Evolutionary conservation across 805 yeast genomes (phyloP).

Genomic region (Myxozyma sirexii): DNA sequence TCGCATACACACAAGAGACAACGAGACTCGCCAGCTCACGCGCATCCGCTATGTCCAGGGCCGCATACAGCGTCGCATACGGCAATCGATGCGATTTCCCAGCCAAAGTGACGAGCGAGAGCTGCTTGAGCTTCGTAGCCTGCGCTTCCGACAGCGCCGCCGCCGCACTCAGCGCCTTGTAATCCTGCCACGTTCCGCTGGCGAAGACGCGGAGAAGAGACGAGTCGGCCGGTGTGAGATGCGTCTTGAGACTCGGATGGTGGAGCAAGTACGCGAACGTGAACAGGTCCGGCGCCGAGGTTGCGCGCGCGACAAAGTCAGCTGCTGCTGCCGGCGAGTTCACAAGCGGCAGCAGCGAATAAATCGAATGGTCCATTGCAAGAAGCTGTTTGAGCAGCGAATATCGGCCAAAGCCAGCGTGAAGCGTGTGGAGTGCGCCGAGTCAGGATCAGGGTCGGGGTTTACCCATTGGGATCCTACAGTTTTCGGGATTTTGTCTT

Average conservation of each 20-base stretch:
- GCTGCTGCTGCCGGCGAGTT: conserved; percentile 25
- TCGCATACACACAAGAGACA: conserved; percentile 24
- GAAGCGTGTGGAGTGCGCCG: no score
- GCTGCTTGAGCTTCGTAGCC: conserved; percentile 26
- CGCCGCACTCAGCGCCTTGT: neutral
- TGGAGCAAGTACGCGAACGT: conserved; percentile 13
- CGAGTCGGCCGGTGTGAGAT: conserved; percentile 4
- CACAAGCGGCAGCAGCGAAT: conserved; percentile 25
- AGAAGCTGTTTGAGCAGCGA: no score
- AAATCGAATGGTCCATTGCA: conserved; percentile 17
- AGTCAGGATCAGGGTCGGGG: no score
- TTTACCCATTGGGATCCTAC: no score
- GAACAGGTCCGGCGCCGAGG: conserved; percentile 20
- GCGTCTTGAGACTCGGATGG: conserved; percentile 4
- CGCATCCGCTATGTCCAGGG: conserved; percentile 15
- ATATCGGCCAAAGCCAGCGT: no score
- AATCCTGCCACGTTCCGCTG: conserved; percentile 31
- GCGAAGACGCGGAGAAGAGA: conserved; percentile 23
- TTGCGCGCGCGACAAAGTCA: conserved; percentile 26
- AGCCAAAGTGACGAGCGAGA: conserved; percentile 27
- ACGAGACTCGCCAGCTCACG: conserved; percentile 17
- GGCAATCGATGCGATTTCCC: conserved; percentile 14
- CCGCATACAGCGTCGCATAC: conserved; percentile 14
- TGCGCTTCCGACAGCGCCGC: conserved; percentile 22
- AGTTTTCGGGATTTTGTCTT: no score